Conservation (phyloP, 306 rosid genomes). For the Cicer arietinum region DNA sequence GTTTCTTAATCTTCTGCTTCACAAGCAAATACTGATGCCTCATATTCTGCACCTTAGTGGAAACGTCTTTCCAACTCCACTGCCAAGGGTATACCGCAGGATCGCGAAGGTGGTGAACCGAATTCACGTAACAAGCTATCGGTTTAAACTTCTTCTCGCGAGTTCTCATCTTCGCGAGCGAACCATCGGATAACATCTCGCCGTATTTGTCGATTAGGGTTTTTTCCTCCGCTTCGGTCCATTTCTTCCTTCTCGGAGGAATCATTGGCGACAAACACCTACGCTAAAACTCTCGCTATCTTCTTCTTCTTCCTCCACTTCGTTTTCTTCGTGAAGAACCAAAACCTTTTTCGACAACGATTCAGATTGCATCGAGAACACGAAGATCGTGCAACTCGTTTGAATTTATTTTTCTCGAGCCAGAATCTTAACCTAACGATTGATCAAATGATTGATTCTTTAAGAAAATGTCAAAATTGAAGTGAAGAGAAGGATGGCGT, state of each 20-base stretch:
- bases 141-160: constrained; percentile 96
- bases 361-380: constrained; percentile 50
- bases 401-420: constrained; percentile 14
- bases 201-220: constrained; percentile 88
- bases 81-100: constrained; percentile 88
- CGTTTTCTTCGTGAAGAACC: constrained; percentile 39
- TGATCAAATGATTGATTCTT: constrained; percentile 15
- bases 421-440: constrained; percentile 26
- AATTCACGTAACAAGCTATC: constrained; percentile 83
- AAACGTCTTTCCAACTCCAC: constrained; percentile 97
- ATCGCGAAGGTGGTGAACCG: constrained; percentile 72
- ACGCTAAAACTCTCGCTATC: not conserved
- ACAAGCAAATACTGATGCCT: constrained; percentile 94
- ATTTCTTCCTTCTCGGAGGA: constrained; percentile 89
- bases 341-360: constrained; percentile 39
- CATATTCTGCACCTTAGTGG: constrained; percentile 98
- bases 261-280: constrained; percentile 54
- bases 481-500: not conserved
- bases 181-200: constrained; percentile 83
- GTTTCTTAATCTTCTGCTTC: constrained; percentile 94
- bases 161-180: constrained; percentile 83
- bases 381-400: constrained; percentile 33
- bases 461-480: constrained; percentile 3
- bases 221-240: constrained; percentile 97
- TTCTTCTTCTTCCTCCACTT: constrained; percentile 27